Base-by-base conservation (phyloP, 2,329 filamentous ascomycete genomes). In the Canariomyces notabilis region DNA sequence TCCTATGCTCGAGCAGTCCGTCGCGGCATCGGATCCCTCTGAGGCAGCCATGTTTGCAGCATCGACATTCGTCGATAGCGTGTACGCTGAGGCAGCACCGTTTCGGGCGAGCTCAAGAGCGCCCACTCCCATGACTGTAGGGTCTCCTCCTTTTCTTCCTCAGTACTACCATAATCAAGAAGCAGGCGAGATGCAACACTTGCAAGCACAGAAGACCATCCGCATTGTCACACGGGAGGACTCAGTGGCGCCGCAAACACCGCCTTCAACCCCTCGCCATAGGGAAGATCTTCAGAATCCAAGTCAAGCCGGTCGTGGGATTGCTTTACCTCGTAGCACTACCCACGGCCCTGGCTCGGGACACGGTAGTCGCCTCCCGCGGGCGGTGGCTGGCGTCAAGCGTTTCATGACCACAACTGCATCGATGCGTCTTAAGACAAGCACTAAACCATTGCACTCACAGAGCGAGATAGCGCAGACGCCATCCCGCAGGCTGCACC, bases 21-120 rank as follows among this genome's bases (percentile, higher is more conserved):
- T 96, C 11, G 80, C 81, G 43, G 76, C 81, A 2, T 83, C 86
- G 32, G 91, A 97, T 64, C 70, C 82, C 1, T 90, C 89, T 1
- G 91, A 97, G 64, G 85, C 88, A 5, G 77, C 82, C 45, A 73
- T 97, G 32, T 80, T 83, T 55, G 76, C 83, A 0, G 89, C 89
- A 2, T 73, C 82, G 2, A 73, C 79, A 14, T 96, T 91, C 64
- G 74, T 96, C 46, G 90, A 96, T 45, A 79, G 76, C 5, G 77
- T 89, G 14, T 95, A 86, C 61, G 77, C 79, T 42, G 89, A 94
- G 48, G 64, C 69, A 4, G 74, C 70, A 52, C 72, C 77, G 48
- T 77, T 75, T 45, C 79, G 78, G 50, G 72, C 76, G 45, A 75
- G 73, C 50, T 86, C 84, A 9, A 76, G 83, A 61, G 82, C 84